Conservation (phyloP, 2,329 filamentous ascomycete species). For the Arthrocladium fulminans region DNA sequence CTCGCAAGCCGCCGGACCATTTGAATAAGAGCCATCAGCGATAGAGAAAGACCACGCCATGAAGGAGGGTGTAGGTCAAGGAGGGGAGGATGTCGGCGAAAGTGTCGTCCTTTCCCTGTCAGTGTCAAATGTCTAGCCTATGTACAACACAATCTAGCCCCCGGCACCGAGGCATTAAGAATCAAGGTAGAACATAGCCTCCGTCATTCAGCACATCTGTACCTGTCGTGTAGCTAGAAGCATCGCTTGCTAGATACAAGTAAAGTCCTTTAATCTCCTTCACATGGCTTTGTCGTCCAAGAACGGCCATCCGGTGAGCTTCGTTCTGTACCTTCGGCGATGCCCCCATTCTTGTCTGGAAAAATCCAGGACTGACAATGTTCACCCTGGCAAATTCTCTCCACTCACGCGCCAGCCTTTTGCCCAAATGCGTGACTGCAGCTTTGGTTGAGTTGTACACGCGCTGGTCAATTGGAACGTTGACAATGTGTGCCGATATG, state of each 20-base stretch:
- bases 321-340: constrained; percentile 37
- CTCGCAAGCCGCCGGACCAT: no score
- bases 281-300: constrained; percentile 33
- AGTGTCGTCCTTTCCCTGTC: no score
- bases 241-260: constrained; percentile 41
- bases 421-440: constrained; percentile 48
- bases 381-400: constrained; percentile 50
- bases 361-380: constrained; percentile 46
- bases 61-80: no score
- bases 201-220: constrained; percentile 40
- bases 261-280: constrained; percentile 42
- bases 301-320: constrained; percentile 41
- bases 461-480: constrained; percentile 46
- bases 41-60: no score
- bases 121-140: no score
- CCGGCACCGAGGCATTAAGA: no score
- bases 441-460: constrained; percentile 52
- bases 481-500: constrained; percentile 45
- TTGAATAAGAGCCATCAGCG: no score
- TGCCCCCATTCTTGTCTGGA: constrained; percentile 49
- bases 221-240: constrained; percentile 37
- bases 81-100: no score
- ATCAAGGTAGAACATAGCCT: constrained; percentile 23
- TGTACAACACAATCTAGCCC: no score
- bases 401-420: constrained; percentile 49